Percentiles rank a stretch among this genome's conserved stretches.
Evolutionary conservation across 345 rosid genomes (phyloP).

Genomic region (Eucalyptus globulus): DNA sequence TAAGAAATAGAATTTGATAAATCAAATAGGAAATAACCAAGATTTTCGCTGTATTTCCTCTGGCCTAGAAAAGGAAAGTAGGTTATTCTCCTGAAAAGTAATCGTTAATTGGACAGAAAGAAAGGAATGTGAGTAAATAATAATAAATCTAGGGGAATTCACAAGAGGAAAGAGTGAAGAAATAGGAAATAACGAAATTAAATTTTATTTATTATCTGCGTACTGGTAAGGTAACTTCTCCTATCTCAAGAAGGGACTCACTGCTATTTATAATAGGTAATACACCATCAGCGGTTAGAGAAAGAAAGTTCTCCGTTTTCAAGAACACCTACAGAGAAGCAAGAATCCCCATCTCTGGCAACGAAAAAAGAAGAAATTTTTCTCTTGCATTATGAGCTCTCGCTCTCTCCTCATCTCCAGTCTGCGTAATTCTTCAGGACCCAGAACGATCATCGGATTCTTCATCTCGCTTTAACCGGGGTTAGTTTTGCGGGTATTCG

Average conservation of each 20-base stretch:
- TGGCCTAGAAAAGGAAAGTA: background rate
- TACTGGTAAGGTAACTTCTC: background rate
- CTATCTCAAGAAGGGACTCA: background rate
- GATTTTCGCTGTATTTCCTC: background rate
- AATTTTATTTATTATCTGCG: background rate
- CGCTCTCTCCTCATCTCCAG: background rate
- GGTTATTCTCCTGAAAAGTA: background rate
- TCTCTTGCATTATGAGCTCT: background rate
- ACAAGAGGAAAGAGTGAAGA: background rate
- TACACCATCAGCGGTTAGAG: background rate
- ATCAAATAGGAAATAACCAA: background rate
- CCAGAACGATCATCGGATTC: background rate
- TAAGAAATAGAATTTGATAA: background rate
- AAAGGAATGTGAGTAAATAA: background rate
- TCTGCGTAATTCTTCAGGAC: background rate
- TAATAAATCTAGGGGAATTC: background rate
- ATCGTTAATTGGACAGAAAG: background rate
- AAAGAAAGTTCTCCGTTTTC: background rate
- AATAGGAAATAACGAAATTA: background rate
- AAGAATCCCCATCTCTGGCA: background rate
- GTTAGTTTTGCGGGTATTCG: background rate
- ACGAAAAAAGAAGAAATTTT: background rate
- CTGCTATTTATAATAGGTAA: background rate
- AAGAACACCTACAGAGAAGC: background rate
- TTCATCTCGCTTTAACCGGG: background rate